Conservation (phyloP, 2,329 filamentous ascomycete species). For the Aureobasidium musti region DNA sequence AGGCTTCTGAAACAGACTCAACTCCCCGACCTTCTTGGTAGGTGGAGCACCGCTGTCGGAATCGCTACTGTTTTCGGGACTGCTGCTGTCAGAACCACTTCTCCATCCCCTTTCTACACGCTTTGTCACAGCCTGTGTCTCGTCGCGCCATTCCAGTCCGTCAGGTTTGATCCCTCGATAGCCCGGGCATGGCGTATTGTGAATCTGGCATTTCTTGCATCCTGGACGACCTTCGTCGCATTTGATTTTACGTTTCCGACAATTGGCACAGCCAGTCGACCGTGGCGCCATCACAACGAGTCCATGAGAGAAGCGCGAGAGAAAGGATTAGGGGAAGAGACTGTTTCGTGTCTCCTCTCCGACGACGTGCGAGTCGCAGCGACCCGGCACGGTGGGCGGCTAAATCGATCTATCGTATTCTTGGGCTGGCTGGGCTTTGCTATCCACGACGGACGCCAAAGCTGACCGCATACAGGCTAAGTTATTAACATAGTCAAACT, state of each 20-base stretch:
- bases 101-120: neutral
- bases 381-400: constrained; percentile 3
- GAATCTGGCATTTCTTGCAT: constrained; percentile 39
- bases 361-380: neutral
- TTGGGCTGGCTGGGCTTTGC: no score
- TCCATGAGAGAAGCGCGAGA: neutral
- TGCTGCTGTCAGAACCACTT: neutral
- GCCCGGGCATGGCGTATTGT: constrained; percentile 40
- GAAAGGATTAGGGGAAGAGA: neutral
- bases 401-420: constrained; percentile 12
- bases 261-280: constrained; percentile 39
- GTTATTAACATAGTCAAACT: no score
- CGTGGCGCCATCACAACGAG: constrained; percentile 36
- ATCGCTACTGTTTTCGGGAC: neutral
- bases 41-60: constrained; percentile 1
- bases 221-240: constrained; percentile 39
- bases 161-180: constrained; percentile 36
- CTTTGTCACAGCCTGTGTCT: constrained; percentile 34
- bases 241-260: constrained; percentile 39
- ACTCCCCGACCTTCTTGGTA: neutral
- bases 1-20: constrained; percentile 7
- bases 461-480: no score
- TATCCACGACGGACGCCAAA: no score
- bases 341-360: neutral
- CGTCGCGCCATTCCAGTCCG: constrained; percentile 37